Conservation (phyloP, 345 rosid species). For the Aquilaria malaccensis region DNA sequence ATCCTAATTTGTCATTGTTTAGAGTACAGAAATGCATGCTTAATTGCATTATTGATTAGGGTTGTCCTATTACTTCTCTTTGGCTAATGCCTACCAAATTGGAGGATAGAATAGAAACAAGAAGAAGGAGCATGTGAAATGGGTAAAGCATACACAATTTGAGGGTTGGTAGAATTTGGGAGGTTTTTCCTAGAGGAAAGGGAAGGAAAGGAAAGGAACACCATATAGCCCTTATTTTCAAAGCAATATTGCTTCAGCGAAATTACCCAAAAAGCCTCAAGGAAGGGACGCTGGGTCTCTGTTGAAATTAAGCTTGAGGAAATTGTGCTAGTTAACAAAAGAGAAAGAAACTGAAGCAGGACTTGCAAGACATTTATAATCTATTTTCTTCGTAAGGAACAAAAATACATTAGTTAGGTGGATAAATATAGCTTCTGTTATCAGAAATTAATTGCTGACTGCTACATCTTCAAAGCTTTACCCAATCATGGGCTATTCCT, state of each 20-base stretch:
- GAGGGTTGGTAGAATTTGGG: conserved; percentile 5
- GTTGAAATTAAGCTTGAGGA: neutral
- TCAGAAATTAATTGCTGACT: conserved; percentile 19
- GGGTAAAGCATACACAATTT: no score
- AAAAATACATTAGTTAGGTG: conserved; percentile 5
- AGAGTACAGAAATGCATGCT: neutral
- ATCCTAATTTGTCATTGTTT: conserved; percentile 18
- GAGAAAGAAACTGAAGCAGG: neutral
- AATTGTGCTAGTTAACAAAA: conserved; percentile 7
- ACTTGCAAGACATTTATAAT: neutral
- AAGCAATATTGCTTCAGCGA: conserved; percentile 4
- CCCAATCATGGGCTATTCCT: conserved; percentile 15
- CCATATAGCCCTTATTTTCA: neutral
- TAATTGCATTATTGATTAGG: no score
- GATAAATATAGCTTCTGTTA: conserved; percentile 5
- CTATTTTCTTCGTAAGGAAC: conserved; percentile 9
- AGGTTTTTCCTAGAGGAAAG: conserved; percentile 4
- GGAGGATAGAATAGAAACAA: no score
- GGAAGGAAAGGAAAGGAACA: neutral
- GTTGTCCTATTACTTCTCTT: no score
- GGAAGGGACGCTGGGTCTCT: conserved; percentile 5
- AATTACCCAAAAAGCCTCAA: conserved; percentile 15
- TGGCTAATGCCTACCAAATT: no score
- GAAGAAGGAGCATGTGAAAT: no score
- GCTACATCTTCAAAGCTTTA: conserved; percentile 6